Conservation (phyloP, 2,329 filamentous ascomycete genomes). For the Claviceps maximensis region DNA sequence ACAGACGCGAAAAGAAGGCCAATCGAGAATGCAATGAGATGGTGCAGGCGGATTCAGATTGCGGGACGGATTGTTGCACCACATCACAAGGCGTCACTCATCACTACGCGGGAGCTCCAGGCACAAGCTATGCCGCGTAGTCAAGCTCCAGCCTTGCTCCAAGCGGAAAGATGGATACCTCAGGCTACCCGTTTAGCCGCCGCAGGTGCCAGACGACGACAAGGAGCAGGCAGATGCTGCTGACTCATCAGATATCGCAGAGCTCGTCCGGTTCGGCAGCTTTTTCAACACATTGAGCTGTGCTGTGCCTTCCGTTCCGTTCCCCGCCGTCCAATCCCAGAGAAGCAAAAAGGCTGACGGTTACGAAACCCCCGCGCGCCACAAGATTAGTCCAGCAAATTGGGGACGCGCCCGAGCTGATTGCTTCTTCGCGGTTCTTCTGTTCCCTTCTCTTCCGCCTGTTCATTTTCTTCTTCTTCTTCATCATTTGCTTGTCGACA, state of each 20-base stretch:
- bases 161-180: conserved; percentile 1
- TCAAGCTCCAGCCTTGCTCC: conserved; percentile 2
- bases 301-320: not conserved
- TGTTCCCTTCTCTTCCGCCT: too few species aligned
- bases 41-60: conserved; percentile 1
- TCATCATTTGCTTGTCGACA: not conserved
- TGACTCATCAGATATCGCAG: conserved; percentile 5
- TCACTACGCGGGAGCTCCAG: conserved; percentile 9
- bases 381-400: not conserved
- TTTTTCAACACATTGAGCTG: not conserved
- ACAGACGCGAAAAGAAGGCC: not conserved
- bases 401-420: not conserved
- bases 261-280: not conserved
- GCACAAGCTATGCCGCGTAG: conserved; percentile 11
- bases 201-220: not conserved
- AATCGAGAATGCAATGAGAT: not conserved
- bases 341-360: not conserved
- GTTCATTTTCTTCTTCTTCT: not conserved
- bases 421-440: not conserved
- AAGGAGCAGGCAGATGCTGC: not conserved
- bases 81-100: conserved; percentile 8
- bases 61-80: not conserved
- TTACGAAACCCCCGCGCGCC: not conserved
- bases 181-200: not conserved
- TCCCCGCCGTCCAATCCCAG: not conserved